Percentiles rank a stretch among this genome's conserved stretches.
These are phyloP conservation scores for Blastomyces gilchristii DNA, from an alignment of 2,329 filamentous ascomycete genomes.

Conservation along the genomic window DNA sequence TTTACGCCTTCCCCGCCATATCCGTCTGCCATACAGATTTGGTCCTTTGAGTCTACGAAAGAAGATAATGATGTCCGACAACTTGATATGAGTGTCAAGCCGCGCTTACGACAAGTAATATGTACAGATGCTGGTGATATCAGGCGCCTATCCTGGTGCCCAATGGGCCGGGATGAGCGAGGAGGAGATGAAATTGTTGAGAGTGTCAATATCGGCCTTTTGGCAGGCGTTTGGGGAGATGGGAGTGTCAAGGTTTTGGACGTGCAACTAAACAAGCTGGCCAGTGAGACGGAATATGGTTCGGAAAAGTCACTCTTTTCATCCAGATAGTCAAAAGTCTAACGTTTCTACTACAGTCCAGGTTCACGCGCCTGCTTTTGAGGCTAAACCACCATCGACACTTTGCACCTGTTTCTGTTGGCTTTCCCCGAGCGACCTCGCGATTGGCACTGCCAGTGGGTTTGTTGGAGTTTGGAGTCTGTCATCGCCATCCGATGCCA, in stretches of 20 bases:
- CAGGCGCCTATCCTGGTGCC: constrained; percentile 48
- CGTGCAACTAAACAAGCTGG: constrained; percentile 29
- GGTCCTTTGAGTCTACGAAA: constrained; percentile 41
- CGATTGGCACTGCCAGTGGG: constrained; percentile 47
- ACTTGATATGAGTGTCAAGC: constrained; percentile 36
- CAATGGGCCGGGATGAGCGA: constrained; percentile 29
- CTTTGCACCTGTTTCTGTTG: constrained; percentile 49
- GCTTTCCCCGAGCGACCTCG: constrained; percentile 46
- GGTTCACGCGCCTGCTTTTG: constrained; percentile 41
- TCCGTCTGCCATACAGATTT: constrained; percentile 48
- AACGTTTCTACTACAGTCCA: constrained; percentile 25
- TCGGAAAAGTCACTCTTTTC: constrained; percentile 2
- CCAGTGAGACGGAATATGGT: constrained; percentile 24
- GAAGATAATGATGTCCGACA: constrained; percentile 24
- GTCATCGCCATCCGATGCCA: constrained; percentile 14
- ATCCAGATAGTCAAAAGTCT: constrained; percentile 2
- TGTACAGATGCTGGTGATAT: constrained; percentile 49
- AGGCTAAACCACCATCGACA: constrained; percentile 40
- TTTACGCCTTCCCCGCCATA: constrained; percentile 42
- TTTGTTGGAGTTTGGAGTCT: constrained; percentile 46
- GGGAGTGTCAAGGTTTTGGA: constrained; percentile 47
- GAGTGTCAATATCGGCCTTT: constrained; percentile 38
- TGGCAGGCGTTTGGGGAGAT: constrained; percentile 51
- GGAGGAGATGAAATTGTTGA: constrained; percentile 23
- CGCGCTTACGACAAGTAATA: constrained; percentile 42